phyloP scores from a whole-genome alignment of 768 basidiomycete species.

The Kwoniella sp. region DNA sequence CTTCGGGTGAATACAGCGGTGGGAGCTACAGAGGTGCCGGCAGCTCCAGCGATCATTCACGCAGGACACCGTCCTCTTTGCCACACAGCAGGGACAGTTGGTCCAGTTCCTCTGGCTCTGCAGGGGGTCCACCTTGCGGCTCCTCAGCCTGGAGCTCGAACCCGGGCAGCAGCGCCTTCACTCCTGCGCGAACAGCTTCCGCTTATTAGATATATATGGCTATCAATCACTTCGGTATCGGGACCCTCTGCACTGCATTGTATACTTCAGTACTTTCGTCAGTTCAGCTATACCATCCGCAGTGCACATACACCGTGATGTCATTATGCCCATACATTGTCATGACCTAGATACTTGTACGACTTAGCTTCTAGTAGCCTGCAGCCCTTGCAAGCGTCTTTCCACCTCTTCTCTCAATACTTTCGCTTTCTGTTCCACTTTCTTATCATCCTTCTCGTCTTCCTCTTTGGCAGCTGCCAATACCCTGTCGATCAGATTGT shows the following conservation, averaged over 20 bases:
- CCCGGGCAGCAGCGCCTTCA: not conserved
- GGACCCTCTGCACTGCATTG: no score
- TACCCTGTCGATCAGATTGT: constrained; percentile 44
- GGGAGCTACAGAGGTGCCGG: not conserved
- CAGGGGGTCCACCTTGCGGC: not conserved
- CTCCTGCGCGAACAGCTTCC: not conserved
- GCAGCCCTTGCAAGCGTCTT: constrained; percentile 22
- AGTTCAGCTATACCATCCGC: not conserved
- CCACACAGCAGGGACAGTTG: not conserved
- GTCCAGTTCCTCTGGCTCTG: not conserved
- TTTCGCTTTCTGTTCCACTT: constrained; percentile 33
- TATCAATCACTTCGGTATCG: no score
- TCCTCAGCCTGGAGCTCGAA: not conserved
- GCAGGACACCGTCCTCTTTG: not conserved
- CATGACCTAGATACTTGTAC: not conserved
- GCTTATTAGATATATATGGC: no score
- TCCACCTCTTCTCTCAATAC: constrained; percentile 27
- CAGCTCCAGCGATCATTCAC: not conserved
- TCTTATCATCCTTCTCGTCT: constrained; percentile 39
- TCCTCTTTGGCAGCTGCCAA: constrained; percentile 40
- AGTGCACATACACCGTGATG: not conserved
- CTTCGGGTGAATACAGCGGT: not conserved
- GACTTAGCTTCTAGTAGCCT: not conserved
- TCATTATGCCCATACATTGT: constrained; percentile 6
- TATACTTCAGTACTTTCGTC: no score